A percentile compares a stretch with the other conserved stretches of the same genome.
These are phyloP conservation scores for Monilinia vaccinii-corymbosi DNA, from an alignment of 2,329 filamentous ascomycete genomes.

Conservation along the genomic window DNA sequence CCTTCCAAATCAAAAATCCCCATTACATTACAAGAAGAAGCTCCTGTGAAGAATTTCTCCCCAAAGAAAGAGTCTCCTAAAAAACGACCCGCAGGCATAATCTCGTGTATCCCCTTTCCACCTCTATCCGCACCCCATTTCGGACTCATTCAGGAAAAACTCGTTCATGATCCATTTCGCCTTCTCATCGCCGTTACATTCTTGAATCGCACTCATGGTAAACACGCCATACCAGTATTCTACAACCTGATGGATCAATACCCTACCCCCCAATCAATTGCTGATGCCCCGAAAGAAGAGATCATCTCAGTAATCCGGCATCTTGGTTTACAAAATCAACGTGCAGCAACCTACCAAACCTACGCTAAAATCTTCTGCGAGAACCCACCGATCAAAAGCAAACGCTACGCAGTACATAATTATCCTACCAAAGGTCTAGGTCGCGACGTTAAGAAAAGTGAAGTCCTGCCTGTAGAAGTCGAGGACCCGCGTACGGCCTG, in stretches of 20 bases:
- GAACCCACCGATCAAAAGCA: conserved; percentile 48
- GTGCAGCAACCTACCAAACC: conserved; percentile 58
- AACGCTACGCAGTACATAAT: conserved; percentile 46
- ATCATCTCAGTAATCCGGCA: conserved; percentile 56
- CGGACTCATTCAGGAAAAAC: conserved; percentile 75
- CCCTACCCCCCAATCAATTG: conserved; percentile 55
- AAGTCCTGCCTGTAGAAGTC: conserved; percentile 37
- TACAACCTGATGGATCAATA: conserved; percentile 58
- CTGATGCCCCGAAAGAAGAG: conserved; percentile 44
- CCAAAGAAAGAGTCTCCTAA: conserved; percentile 5
- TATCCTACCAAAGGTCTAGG: conserved; percentile 44
- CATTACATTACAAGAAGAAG: background rate
- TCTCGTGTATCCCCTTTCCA: conserved; percentile 57
- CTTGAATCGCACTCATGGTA: conserved; percentile 71
- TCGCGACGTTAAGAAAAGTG: conserved; percentile 37
- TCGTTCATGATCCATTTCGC: conserved; percentile 66
- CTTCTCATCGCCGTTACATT: conserved; percentile 78
- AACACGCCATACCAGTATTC: conserved; percentile 66
- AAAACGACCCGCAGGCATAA: conserved; percentile 21
- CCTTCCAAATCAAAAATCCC: background rate
- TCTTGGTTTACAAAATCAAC: conserved; percentile 61
- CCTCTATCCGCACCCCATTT: conserved; percentile 54
- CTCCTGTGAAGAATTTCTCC: background rate
- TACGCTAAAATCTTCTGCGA: conserved; percentile 61
- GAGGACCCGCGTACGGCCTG: conserved; percentile 38